Conservation (phyloP, 352 stramenopile species). For the Phytopythium kandeliae region DNA sequence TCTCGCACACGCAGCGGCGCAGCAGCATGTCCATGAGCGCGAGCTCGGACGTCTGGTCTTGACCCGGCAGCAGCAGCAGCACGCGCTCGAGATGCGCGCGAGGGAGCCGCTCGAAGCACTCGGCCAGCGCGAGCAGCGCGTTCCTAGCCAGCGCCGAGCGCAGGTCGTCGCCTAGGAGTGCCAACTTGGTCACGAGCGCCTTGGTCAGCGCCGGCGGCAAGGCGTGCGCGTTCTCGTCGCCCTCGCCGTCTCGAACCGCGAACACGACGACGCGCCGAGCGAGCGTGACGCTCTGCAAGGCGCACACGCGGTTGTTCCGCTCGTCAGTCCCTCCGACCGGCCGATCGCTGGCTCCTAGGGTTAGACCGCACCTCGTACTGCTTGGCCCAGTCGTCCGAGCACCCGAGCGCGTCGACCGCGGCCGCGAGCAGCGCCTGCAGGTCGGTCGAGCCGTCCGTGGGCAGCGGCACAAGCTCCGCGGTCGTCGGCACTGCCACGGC, state of each 20-base stretch:
- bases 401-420: background rate
- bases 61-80: no score
- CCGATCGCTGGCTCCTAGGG: no score
- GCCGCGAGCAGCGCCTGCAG: constrained; percentile 21
- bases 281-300: constrained; percentile 26
- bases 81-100: constrained; percentile 10
- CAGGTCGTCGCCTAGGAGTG: constrained; percentile 49
- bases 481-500: constrained; percentile 28
- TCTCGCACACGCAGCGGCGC: constrained; percentile 63
- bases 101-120: constrained; percentile 50
- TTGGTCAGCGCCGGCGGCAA: constrained; percentile 18
- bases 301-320: background rate
- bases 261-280: constrained; percentile 51
- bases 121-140: constrained; percentile 44
- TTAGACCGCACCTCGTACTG: constrained; percentile 37
- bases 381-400: constrained; percentile 44
- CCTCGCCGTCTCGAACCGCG: constrained; percentile 13
- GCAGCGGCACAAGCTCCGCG: constrained; percentile 27
- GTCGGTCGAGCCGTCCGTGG: constrained; percentile 9
- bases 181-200: constrained; percentile 26
- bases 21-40: constrained; percentile 51
- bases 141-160: constrained; percentile 71
- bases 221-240: no score
- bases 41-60: constrained; percentile 1
- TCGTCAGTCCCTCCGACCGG: no score